A percentile compares a stretch with the other conserved stretches of the same genome.
phyloP scores from a whole-genome alignment of 2,329 filamentous ascomycete genomes.

The Botrytis pseudocinerea region DNA sequence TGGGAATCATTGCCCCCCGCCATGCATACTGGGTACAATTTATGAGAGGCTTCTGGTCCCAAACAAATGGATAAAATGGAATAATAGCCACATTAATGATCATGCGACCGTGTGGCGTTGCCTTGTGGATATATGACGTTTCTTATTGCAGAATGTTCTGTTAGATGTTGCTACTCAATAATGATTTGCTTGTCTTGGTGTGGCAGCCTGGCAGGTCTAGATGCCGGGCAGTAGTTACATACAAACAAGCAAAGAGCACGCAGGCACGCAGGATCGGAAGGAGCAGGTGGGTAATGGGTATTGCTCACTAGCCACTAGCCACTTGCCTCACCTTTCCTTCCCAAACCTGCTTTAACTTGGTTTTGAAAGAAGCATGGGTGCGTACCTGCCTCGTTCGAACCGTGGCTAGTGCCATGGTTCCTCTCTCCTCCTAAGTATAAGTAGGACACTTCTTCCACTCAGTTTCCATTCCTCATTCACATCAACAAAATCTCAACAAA shows the following conservation, averaged over 20 bases:
- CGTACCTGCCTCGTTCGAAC: background rate
- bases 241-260: background rate
- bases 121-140: constrained; percentile 12
- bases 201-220: background rate
- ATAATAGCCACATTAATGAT: constrained; percentile 5
- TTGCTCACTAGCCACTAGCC: constrained; percentile 1
- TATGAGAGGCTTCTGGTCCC: background rate
- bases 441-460: background rate
- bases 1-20: background rate
- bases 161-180: background rate
- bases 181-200: background rate
- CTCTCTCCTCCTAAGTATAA: background rate
- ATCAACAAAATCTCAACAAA: background rate
- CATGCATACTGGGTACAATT: background rate
- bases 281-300: background rate
- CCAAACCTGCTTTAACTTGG: background rate
- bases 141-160: background rate
- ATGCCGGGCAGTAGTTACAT: background rate
- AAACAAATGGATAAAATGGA: background rate
- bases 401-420: background rate
- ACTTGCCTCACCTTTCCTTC: background rate
- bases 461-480: background rate
- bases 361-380: background rate
- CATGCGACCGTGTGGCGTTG: constrained; percentile 2
- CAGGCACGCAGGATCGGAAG: constrained; percentile 7